Evolutionary conservation across 495 filamentous ascomycete genomes (phyloP).

Genomic region (Trichocladium antarcticum): DNA sequence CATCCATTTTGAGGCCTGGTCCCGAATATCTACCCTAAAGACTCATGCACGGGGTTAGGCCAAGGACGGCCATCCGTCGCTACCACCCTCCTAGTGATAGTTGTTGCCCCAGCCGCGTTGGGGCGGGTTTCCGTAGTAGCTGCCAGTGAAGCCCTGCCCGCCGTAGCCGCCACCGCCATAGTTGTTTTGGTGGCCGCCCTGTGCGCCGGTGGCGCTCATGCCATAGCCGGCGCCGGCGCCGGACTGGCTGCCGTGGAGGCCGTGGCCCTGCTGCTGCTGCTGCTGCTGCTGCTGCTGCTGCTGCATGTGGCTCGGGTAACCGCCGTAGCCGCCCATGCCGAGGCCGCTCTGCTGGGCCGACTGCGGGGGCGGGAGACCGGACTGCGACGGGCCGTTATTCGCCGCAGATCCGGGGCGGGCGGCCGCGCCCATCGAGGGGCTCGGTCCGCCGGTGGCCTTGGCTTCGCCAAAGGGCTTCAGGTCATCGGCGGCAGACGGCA

Average conservation of each 20-base stretch:
- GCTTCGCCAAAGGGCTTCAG: constrained; percentile 63
- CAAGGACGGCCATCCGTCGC: not conserved
- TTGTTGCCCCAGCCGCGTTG: constrained; percentile 63
- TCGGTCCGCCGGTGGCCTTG: constrained; percentile 63
- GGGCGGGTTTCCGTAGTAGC: constrained; percentile 43
- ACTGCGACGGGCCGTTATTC: constrained; percentile 56
- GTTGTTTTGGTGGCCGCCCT: constrained; percentile 53
- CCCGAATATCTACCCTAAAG: too few relatives aligned
- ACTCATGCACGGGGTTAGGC: not conserved
- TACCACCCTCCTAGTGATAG: constrained; percentile 40
- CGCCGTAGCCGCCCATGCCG: constrained; percentile 52
- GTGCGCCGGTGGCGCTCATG: constrained; percentile 51
- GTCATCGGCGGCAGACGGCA: constrained; percentile 46
- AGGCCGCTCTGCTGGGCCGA: constrained; percentile 43
- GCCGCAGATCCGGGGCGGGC: constrained; percentile 76
- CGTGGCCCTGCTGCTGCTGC: constrained; percentile 43
- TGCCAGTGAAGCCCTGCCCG: constrained; percentile 41
- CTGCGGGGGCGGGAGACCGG: constrained; percentile 64
- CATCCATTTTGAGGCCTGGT: not conserved
- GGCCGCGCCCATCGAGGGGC: constrained; percentile 70
- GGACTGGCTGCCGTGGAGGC: constrained; percentile 50
- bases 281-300: too few relatives aligned
- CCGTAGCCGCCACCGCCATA: constrained; percentile 42
- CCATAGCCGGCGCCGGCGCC: constrained; percentile 61
- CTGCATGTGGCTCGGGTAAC: constrained; percentile 61